Base-by-base conservation (phyloP, 148 eudicot species). In the Fallopia convolvulus region DNA sequence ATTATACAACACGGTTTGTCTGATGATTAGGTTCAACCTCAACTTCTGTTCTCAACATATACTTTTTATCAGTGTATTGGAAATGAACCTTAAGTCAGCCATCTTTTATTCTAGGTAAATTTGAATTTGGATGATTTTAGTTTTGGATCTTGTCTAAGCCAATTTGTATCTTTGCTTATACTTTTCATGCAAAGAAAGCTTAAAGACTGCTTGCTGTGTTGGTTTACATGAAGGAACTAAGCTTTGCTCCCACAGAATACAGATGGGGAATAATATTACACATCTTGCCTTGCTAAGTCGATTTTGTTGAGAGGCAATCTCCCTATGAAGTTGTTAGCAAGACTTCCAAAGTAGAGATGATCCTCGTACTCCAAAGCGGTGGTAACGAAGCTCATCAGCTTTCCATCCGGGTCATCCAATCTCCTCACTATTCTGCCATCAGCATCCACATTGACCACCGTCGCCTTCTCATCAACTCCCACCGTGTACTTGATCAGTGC, bases 311-410 rank as follows among this genome's bases (percentile, higher is more conserved):
- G 58, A 7, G 83, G 80, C 52, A 93, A 50, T 76, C 89, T 91
- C 6, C 93, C 98, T n/a, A 93, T n/a, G 61, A 89, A 93, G 80
- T 93, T 65, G 73, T 78, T 26, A 47, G 75, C 75, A 10, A 93
- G 82, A 78, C 88, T 88, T 76, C 97, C 98, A 39, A 94, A 75
- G 81, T 91, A 92, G 58, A 94, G 88, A 80, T 92, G 79, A 5
- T 81, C 90, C 39, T 94, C 90, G 70, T 86, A 84, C 86, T 91
- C 94, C 33, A 89, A 12, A 20, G 89, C 94, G 1, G 98, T 90
- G 12, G 97, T 94, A 23, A 94, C 97, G 46, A 89, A 90, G 0
- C 82, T 76, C 82, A 88, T 79, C 53, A 89, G 85, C 20, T 83
- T 75, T 23, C 97, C 97, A 6, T 75, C 76, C 0, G 97, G 89